Evolutionary conservation across 192 early-diverging fungal species (phyloP).

Genomic region (Coemansia sp.): DNA sequence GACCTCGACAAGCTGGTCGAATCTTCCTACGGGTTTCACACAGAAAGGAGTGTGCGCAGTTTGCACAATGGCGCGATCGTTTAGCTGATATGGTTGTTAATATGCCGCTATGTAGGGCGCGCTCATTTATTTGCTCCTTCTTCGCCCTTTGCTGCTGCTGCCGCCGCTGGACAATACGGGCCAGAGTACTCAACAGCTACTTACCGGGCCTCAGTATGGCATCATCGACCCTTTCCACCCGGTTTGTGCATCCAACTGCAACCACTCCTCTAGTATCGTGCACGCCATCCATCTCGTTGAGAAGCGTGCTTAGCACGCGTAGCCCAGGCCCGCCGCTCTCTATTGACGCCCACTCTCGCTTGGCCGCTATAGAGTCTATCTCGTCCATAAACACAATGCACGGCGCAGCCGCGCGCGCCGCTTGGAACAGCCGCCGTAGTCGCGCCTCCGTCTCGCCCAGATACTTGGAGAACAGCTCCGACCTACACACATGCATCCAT

Average conservation of each 20-base stretch:
- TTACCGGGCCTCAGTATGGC: constrained; percentile 70
- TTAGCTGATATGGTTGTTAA: too few species aligned
- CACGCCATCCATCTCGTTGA: constrained; percentile 99
- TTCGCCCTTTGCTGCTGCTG: too few species aligned
- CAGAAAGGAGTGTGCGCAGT: too few species aligned
- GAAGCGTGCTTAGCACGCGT: constrained; percentile 83
- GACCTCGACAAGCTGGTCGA: constrained; percentile 82
- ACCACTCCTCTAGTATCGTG: constrained; percentile 78
- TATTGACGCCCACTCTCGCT: constrained; percentile 57
- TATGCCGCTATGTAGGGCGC: too few species aligned
- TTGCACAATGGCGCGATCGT: too few species aligned
- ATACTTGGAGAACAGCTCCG: constrained; percentile 94
- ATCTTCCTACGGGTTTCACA: constrained; percentile 56
- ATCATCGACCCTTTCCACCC: constrained; percentile 83
- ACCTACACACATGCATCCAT: constrained; percentile 19
- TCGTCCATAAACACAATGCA: constrained; percentile 95
- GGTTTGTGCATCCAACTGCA: constrained; percentile 90
- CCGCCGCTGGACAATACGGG: constrained; percentile 6
- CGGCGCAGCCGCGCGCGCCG: constrained; percentile 80
- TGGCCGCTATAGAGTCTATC: constrained; percentile 85
- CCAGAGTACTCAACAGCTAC: too few species aligned
- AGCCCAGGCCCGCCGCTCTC: constrained; percentile 78
- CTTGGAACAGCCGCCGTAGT: constrained; percentile 76
- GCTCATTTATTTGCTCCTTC: too few species aligned
- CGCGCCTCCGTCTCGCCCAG: constrained; percentile 86